Evolutionary conservation across 768 basidiomycete genomes (phyloP), one percentile per base, ranked within the genome.

Genomic region (Boletus insuetus): DNA sequence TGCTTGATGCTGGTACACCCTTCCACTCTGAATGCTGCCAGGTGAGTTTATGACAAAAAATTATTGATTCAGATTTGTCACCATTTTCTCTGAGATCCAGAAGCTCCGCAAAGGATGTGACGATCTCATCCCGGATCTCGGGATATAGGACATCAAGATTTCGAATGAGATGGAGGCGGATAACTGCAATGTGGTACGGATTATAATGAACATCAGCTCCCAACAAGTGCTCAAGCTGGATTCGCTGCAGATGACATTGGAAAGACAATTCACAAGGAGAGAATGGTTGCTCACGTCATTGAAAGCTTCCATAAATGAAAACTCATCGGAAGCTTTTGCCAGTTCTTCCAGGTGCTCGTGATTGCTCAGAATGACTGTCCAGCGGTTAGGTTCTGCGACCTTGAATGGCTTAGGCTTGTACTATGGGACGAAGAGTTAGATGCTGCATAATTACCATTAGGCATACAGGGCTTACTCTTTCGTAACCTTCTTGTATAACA

Each of bases 71-170:
- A 35, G 14, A 35, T n/a, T 19, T n/a, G 5, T 39, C 38, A 39
- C 38, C 38, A 9, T n/a, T 39, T 17, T 39, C 41, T 47, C n/a
- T 54, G 14, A 65, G 49, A 45, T 55, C 47, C 19, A 83, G 68
- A 31, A 69, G 59, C 1, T 77, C 77, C 3, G 65, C 59, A 49
- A 82, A 77, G 1, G 81, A 70, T 0, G 64, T 49, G 1, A 61
- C 41, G 26, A 82, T 65, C 55, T 85, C 84, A 19, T 79, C 74
- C 9, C 69, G 70, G 14, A 84, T 61, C 19, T 74, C 72, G 1
- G 74, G 69, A 54, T 76, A 77, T 4, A 75, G 56, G 2, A 50
- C 53, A 0, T 65, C 71, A 8, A 82, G 66, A 45, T 75, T 76
- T 11, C 79, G 68, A 4, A 71, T 73, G 11, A 54, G 24, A 43